These are phyloP conservation scores for Cryptococcus neoformans DNA, from an alignment of 1,284 basidiomycete genomes.

Conservation along the genomic window DNA sequence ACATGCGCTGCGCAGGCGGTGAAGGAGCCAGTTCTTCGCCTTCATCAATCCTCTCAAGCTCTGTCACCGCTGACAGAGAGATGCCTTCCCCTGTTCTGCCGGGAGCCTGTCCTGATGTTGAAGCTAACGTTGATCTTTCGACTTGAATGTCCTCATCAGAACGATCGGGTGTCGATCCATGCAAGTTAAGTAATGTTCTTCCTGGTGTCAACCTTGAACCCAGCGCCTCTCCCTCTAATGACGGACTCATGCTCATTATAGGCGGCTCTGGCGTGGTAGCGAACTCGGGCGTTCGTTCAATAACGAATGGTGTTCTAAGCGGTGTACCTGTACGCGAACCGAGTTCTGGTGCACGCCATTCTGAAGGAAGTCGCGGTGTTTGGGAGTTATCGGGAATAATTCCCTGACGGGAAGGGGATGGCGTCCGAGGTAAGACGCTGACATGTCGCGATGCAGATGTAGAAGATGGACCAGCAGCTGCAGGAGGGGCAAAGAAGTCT, in stretches of 20 bases:
- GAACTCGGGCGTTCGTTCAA: conserved; percentile 10
- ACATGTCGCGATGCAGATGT: too few relatives aligned
- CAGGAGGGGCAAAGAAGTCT: background rate
- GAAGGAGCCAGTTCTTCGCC: conserved; percentile 3
- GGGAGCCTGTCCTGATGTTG: background rate
- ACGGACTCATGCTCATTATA: background rate
- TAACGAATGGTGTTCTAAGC: background rate
- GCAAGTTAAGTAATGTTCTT: background rate
- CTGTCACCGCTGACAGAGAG: conserved; percentile 8
- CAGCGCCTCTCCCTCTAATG: background rate
- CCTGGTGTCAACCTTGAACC: conserved; percentile 10
- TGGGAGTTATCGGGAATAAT: conserved; percentile 24
- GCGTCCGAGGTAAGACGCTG: conserved; percentile 21
- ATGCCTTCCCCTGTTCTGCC: conserved; percentile 1
- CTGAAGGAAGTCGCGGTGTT: conserved; percentile 22
- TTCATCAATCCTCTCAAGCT: conserved; percentile 15
- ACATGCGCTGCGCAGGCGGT: background rate
- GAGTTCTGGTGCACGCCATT: conserved; percentile 2
- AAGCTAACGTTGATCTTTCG: background rate
- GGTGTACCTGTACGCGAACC: background rate
- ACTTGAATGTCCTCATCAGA: background rate
- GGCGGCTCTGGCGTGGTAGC: conserved; percentile 16
- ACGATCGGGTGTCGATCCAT: background rate
- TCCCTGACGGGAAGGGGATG: conserved; percentile 32
- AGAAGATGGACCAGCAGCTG: too few relatives aligned